Evolutionary conservation across 257 asterid genomes (phyloP), one percentile per base, ranked within the genome.

Genomic region (Datura wrightii): DNA sequence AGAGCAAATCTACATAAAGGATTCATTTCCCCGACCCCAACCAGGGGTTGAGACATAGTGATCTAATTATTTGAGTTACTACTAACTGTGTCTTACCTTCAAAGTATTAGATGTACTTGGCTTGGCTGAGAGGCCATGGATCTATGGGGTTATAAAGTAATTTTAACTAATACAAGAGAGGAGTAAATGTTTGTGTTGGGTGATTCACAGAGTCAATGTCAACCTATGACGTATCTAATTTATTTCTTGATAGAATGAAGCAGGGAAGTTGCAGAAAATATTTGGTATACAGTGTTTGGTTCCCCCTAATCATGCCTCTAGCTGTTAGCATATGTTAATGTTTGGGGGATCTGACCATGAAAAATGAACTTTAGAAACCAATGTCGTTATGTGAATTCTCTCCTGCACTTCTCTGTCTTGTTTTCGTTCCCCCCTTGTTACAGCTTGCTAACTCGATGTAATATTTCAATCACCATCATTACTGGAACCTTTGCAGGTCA

Each of bases 401-500:
- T 76, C 62, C 39, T 74, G 44, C 58, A 19, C 44, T 74, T 19
- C 14, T 24, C 44, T 13, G n/a, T 1, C 44, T 34, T 6, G 24
- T 13, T 48, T 37, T 48, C 62, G 3, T 7, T 44, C 31, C 46
- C 34, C 4, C 44, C 14, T 76, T 76, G 24, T 6, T 52, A 42
- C 31, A 71, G 39, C 79, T 71, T 71, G 6, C 39, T 44, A 52
- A 50, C 46, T 78, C 44, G 3, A 14, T 34, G 63, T 34, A 50
- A 52, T 52, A 15, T 13, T 78, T 52, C 8, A 50, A 78, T 52
- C 14, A 14, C 42, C 48, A 18, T 78, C 42, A 52, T 78, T 52
- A 4, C 48, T 52, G 48, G 15, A 52, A 52, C 7, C 24, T 31
- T 52, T 78, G 63, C 93, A 97, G 99, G 90, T 97, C 99, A 8